These are phyloP conservation scores for Penicillium silybi DNA, from an alignment of 495 filamentous ascomycete genomes.

Conservation along the genomic window DNA sequence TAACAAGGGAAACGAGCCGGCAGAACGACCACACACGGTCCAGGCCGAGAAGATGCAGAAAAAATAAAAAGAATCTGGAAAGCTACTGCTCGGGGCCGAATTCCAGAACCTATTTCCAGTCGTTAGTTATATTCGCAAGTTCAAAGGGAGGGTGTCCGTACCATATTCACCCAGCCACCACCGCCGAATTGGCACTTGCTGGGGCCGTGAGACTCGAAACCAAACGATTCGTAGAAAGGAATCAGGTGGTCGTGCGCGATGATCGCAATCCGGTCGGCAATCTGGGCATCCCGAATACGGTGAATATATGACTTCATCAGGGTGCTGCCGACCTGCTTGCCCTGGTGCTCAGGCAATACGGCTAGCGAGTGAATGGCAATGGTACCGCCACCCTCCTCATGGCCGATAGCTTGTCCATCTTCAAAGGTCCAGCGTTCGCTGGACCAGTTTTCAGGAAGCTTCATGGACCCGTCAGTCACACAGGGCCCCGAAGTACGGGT, in stretches of 20 bases:
- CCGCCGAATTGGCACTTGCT: constrained; percentile 69
- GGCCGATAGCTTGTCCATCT: constrained; percentile 44
- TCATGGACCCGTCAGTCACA: constrained; percentile 78
- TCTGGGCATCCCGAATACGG: constrained; percentile 58
- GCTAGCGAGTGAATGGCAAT: constrained; percentile 80
- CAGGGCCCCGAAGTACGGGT: constrained; percentile 57
- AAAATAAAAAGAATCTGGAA: neutral
- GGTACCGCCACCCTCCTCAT: constrained; percentile 69
- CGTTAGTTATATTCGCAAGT: constrained; percentile 4
- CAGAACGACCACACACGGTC: constrained; percentile 12
- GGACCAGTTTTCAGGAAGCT: constrained; percentile 61
- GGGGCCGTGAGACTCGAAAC: constrained; percentile 64
- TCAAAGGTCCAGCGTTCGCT: constrained; percentile 33
- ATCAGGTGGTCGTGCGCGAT: constrained; percentile 72
- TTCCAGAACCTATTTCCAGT: constrained; percentile 27
- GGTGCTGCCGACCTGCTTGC: constrained; percentile 68
- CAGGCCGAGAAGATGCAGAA: constrained; percentile 24
- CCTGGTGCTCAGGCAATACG: constrained; percentile 70
- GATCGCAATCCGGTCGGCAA: constrained; percentile 70
- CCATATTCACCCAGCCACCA: constrained; percentile 71
- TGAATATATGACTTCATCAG: constrained; percentile 75
- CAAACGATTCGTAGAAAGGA: constrained; percentile 70
- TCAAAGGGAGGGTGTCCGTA: constrained; percentile 13
- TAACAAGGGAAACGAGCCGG: constrained; percentile 6
- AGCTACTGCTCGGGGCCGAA: constrained; percentile 22